phyloP scores from a whole-genome alignment of 2,329 filamentous ascomycete species.

The Emergomyces africanus region DNA sequence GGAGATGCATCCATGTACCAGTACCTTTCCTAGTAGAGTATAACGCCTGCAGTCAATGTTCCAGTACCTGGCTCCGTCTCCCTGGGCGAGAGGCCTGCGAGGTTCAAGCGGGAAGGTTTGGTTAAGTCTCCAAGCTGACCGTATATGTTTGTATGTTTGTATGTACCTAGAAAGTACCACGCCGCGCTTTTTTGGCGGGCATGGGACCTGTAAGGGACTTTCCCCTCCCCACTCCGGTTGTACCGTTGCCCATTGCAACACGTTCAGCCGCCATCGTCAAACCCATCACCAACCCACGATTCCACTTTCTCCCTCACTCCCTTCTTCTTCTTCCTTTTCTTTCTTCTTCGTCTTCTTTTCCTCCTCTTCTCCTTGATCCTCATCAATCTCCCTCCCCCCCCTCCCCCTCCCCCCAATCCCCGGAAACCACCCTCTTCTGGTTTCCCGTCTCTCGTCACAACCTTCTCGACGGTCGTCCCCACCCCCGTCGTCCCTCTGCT shows the following conservation, averaged over 20 bases:
- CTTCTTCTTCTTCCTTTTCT: slow-evolving; percentile 1
- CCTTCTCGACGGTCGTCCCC: slow-evolving; percentile 14
- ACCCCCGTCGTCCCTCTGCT: slow-evolving; percentile 11
- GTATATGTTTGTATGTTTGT: too few species aligned
- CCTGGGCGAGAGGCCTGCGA: not conserved
- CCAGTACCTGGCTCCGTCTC: not conserved
- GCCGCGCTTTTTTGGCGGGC: not conserved
- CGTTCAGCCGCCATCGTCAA: not conserved
- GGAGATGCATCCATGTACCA: not conserved
- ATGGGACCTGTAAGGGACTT: not conserved
- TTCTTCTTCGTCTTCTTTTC: slow-evolving; percentile 4
- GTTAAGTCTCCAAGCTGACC: not conserved
- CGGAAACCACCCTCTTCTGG: too few species aligned
- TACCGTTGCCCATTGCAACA: slow-evolving; percentile 14
- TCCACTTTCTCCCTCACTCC: not conserved
- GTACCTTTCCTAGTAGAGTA: not conserved
- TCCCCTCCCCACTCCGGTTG: slow-evolving; percentile 6
- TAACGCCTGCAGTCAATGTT: not conserved
- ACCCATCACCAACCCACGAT: slow-evolving; percentile 1
- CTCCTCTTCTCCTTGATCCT: slow-evolving; percentile 10
- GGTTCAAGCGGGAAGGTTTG: not conserved
- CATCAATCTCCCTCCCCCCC: slow-evolving; percentile 14
- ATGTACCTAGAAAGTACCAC: not conserved
- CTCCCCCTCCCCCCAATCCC: too few species aligned
- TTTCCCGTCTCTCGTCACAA: slow-evolving; percentile 4